Evolutionary conservation across 1,284 basidiomycete genomes (phyloP), one percentile per base, ranked within the genome.

Genomic region (Vanrija sp.): DNA sequence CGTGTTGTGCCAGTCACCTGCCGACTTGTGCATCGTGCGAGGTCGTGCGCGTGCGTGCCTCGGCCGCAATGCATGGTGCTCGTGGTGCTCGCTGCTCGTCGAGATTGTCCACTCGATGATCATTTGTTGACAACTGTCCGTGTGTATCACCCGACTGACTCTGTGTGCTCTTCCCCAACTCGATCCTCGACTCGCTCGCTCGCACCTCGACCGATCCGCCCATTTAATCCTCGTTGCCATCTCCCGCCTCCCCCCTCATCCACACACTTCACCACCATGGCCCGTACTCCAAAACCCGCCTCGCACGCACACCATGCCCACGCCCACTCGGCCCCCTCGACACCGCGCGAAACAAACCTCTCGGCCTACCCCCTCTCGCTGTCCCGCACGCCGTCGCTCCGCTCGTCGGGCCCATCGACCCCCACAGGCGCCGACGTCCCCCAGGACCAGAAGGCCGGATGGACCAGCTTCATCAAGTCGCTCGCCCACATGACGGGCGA

Each of bases 401-500:
- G 19, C 18, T 3, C 38, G 6, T 39, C 38, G 38, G 6, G 6
- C 9, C n/a, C 38, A 19, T 39, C 31, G 9, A 31, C 16, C 9
- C 20, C 38, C 7, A 20, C 31, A 72, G 69, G 62, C 57, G 71
- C 71, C 64, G 75, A 70, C 47, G 72, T 76, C 23, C 75, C 75
- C 42, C 63, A 69, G 51, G 75, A 73, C 52, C 75, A 76, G 59
- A 75, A 76, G 64, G 75, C 74, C 44, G 71, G 72, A 68, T 77
- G 76, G 76, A 59, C 69, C 19, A 68, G 67, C 24, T 77, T 75
- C 62, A 71, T 75, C 68, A 79, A 75, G 64, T 63, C 86, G 54
- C 84, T 93, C 61, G 84, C 88, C 41, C 85, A 85, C 48, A 85
- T 91, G 71, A 89, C 89, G 3, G 94, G 94, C 55, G 95, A 98